These are phyloP conservation scores for Tolypocladium ophioglossoides DNA, from an alignment of 2,329 filamentous ascomycete species.

Conservation along the genomic window DNA sequence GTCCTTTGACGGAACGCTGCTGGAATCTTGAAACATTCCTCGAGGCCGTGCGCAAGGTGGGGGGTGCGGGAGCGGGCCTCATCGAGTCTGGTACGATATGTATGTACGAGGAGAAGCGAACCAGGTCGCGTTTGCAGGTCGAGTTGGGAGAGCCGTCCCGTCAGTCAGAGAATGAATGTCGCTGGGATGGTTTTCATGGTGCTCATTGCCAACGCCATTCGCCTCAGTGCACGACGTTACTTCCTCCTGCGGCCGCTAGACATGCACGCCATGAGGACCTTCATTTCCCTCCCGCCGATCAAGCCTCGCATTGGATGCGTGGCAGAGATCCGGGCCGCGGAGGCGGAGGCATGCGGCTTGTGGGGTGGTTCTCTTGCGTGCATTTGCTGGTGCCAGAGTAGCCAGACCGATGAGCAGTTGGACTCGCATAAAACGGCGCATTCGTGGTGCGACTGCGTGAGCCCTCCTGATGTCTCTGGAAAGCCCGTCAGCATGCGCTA, in stretches of 20 bases:
- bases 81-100: no score
- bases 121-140: not conserved
- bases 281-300: slow-evolving; percentile 5
- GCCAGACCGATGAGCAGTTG: no score
- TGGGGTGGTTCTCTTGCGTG: no score
- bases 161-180: no score
- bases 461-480: not conserved
- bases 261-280: slow-evolving; percentile 4
- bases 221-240: not conserved
- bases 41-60: not conserved
- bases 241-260: slow-evolving; percentile 1
- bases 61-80: not conserved
- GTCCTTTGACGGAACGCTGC: not conserved
- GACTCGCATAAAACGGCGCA: not conserved
- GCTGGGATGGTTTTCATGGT: not conserved
- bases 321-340: not conserved
- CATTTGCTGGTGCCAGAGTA: no score
- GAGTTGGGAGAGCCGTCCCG: not conserved
- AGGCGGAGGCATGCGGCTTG: not conserved
- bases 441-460: not conserved
- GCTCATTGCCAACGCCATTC: not conserved
- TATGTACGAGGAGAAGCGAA: no score
- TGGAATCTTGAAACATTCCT: not conserved
- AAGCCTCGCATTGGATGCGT: slow-evolving; percentile 2
- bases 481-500: not conserved